Base-by-base conservation (phyloP, 257 asterid genomes). In the Orobanche coerulescens region DNA sequence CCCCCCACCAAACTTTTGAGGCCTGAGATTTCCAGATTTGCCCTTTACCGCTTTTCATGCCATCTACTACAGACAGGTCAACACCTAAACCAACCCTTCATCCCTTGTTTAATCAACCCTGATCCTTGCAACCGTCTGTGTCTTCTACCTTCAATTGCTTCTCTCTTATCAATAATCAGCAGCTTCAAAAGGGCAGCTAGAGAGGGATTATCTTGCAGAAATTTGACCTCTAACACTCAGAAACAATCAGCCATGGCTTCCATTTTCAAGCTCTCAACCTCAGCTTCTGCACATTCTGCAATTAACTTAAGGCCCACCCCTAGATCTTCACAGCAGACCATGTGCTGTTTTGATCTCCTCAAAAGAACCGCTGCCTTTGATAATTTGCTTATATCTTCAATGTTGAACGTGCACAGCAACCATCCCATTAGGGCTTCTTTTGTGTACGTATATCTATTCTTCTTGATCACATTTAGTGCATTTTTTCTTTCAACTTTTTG, bases 261-360 rank as follows among this genome's bases (percentile, higher is more conserved):
- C 74, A 76, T 90, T 67, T 80, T 84, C 70, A 90, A 78, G 87
- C 84, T 87, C 44, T 65, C 90, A 26, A 30, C 81, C 55, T 26
- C 72, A 1, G 16, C 12, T 65, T 50, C 61, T 16, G 75, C 74
- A 49, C 48, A 56, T 72, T 70, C 84, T 22, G 39, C 76, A 0
- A n/a, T 74, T 46, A 64, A 11, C 37, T 70, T 46, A 0, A 60
- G 57, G 28, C 50, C 74, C 50, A 49, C 4, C 50, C 61, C 39
- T 72, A 52, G 86, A 73, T 75, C 87, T 14, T 64, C 78, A 0
- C 67, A 66, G 15, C 66, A 75, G n/a, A 82, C 84, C 47, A 66
- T 75, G 23, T 80, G 62, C 60, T 76, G 77, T 52, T 69, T 82
- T 43, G 82, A 76, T 75, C 79, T 66, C 33, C 77, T 77, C 54